Evolutionary conservation across 306 rosid species (phyloP).

Genomic region (Comarum palustre): DNA sequence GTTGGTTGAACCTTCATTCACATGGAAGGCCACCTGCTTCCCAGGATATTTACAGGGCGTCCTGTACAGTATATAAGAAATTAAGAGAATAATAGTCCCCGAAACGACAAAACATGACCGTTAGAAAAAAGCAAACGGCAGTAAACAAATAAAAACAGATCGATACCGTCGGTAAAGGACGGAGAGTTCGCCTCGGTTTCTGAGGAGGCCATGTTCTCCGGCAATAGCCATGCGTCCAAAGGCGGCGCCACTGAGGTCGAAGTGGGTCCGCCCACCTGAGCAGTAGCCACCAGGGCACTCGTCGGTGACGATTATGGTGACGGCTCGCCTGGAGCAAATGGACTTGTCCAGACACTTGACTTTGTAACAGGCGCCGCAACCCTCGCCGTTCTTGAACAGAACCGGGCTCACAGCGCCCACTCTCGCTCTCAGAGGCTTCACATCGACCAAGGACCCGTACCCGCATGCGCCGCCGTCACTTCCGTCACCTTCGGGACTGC

Average conservation of each 20-base stretch:
- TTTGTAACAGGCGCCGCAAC: constrained; percentile 92
- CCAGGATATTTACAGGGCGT: constrained; percentile 72
- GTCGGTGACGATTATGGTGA: constrained; percentile 73
- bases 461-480: constrained; percentile 98
- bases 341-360: constrained; percentile 67
- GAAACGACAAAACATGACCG: constrained; percentile 4
- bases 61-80: too few species aligned
- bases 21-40: constrained; percentile 64
- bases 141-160: neutral
- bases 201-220: constrained; percentile 58
- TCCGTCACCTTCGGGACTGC: constrained; percentile 92
- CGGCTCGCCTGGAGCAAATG: constrained; percentile 76
- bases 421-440: constrained; percentile 76
- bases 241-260: constrained; percentile 91
- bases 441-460: constrained; percentile 73
- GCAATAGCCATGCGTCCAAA: constrained; percentile 77
- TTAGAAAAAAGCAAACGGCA: neutral
- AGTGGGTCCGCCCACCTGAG: constrained; percentile 59
- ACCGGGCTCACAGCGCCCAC: constrained; percentile 82
- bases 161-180: constrained; percentile 70
- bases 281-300: constrained; percentile 81
- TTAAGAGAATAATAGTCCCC: too few species aligned
- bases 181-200: constrained; percentile 68
- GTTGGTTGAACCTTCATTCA: constrained; percentile 87
- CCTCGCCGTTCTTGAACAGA: constrained; percentile 69